Conservation (phyloP, 1,284 basidiomycete species). For the Puccinia polysora region DNA sequence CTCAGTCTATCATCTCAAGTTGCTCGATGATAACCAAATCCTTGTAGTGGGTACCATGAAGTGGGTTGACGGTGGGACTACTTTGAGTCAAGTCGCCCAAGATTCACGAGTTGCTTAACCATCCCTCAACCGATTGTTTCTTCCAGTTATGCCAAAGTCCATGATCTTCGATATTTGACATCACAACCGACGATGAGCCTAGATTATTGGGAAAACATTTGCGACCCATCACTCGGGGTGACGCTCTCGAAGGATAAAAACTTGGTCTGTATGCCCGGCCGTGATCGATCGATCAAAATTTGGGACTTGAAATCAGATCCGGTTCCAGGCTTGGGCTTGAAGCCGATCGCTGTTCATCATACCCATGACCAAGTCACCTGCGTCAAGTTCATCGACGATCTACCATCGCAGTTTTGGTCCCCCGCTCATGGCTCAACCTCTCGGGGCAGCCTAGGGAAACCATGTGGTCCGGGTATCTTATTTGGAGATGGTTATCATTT, state of each 20-base stretch:
- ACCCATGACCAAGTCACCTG: neutral
- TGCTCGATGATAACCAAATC: slow-evolving; percentile 8
- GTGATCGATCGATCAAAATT: slow-evolving; percentile 5
- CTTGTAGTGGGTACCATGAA: neutral
- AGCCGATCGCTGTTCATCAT: slow-evolving; percentile 1
- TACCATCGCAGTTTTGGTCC: neutral
- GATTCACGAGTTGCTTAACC: too few species aligned
- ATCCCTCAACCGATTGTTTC: neutral
- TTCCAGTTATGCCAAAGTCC: slow-evolving; percentile 9
- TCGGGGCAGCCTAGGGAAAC: neutral
- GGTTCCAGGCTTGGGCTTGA: neutral
- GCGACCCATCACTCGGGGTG: slow-evolving; percentile 6
- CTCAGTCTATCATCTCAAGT: slow-evolving; percentile 8
- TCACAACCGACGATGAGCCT: slow-evolving; percentile 12
- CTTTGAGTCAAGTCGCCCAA: too few species aligned
- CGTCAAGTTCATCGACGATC: slow-evolving; percentile 6
- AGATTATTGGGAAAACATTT: neutral
- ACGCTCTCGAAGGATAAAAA: slow-evolving; percentile 11
- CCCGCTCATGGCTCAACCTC: neutral
- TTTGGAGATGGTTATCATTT: neutral
- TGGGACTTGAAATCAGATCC: slow-evolving; percentile 16
- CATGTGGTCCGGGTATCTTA: slow-evolving; percentile 10
- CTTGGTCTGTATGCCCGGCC: slow-evolving; percentile 10
- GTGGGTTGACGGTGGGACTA: too few species aligned
- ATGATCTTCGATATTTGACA: slow-evolving; percentile 10